Evolutionary conservation across 2,329 filamentous ascomycete genomes (phyloP), one percentile per base, ranked within the genome.

Genomic region (Colletotrichum shisoi): DNA sequence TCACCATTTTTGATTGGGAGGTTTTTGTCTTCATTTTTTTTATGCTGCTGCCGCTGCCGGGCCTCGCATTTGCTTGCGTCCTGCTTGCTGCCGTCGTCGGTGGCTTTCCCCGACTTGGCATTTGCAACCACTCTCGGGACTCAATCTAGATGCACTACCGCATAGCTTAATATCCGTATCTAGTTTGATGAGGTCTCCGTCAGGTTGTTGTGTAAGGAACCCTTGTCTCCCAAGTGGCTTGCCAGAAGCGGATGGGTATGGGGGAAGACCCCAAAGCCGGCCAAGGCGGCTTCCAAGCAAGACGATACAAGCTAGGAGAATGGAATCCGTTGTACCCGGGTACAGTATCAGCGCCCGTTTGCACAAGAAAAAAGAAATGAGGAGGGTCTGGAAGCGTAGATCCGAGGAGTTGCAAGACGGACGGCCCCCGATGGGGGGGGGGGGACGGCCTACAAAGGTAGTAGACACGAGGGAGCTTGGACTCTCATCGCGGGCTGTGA

Each of bases 251-350:
- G 34, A 45, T 21, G 42, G 11, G 51, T 53, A 34, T 19, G 60
- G 40, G 31, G 53, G 44, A 58, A 40, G n/a, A 34, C 53, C 13
- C 48, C 27, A 34, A 19, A 51, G 34, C 21, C 31, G 31, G 31
- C 31, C 52, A 44, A 52, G 46, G 7, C 46, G 21, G 44, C 34
- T 27, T 44, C 54, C 49, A 62, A 45, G 21, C 9, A 67, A 34
- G 24, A 64, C 53, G 48, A 17, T 27, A n/a, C 27, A 40, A 54
- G 42, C 8, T 44, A 58, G 53, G 17, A 31, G 15, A 54, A 12
- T 44, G 40, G 40, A 31, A 54, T 60, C 61, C 64, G 64, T 64
- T 48, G 12, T 48, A 31, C n/a, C 64, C 64, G 64, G 44, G 21
- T 11, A n/a, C 19, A 9, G n/a, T 15, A 53, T 21, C 53, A 24